These are phyloP conservation scores for Adansonia gregorii DNA, from an alignment of 441 rosid species.

Conservation along the genomic window DNA sequence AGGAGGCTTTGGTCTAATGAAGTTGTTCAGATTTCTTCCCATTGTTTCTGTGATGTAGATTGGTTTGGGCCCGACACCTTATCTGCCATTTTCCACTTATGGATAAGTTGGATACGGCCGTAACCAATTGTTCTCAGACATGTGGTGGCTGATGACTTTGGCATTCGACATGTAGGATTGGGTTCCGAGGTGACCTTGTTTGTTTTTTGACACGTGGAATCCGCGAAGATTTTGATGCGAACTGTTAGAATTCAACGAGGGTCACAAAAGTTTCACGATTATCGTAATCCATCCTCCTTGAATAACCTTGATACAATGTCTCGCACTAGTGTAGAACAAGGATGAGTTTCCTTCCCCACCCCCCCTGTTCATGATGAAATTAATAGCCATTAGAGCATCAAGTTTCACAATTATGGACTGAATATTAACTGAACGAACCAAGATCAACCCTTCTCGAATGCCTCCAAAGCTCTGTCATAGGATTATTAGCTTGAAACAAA, in stretches of 20 bases:
- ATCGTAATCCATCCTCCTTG: not conserved
- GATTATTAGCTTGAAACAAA: no score
- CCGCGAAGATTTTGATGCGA: not conserved
- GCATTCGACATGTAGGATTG: conserved; percentile 48
- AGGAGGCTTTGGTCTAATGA: not conserved
- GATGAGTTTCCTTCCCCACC: no score
- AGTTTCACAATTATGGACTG: no score
- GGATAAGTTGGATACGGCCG: conserved; percentile 57
- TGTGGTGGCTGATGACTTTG: not conserved
- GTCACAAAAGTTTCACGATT: not conserved
- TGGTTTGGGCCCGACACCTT: conserved; percentile 48
- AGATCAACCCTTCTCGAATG: no score
- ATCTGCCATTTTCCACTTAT: conserved; percentile 46
- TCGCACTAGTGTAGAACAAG: not conserved
- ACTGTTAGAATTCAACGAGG: not conserved
- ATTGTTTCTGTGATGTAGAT: conserved; percentile 47
- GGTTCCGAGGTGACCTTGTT: conserved; percentile 13
- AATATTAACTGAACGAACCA: no score
- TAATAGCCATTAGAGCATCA: no score
- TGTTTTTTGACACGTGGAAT: conserved; percentile 40
- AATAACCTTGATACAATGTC: not conserved
- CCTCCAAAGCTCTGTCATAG: no score
- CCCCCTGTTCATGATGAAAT: no score
- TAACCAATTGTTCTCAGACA: conserved; percentile 39
- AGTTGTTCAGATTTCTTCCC: not conserved